Conservation (phyloP, 805 yeast species). For the Peterozyma toletana region DNA sequence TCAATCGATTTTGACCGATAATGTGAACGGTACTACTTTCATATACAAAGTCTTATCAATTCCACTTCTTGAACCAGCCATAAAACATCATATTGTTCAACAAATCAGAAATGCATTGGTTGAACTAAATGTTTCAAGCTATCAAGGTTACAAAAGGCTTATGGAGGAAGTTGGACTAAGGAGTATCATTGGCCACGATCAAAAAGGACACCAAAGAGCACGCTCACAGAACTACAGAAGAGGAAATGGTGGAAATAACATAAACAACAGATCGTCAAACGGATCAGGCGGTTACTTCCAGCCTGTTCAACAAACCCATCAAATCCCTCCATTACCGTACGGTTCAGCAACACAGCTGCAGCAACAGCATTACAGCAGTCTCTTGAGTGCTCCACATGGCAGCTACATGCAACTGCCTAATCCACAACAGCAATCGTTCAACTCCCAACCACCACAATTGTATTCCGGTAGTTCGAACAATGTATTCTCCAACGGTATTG, state of each 20-base stretch:
- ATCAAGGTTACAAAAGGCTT: constrained; percentile 74
- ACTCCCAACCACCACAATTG: background rate
- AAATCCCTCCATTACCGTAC: no score
- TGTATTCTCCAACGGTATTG: background rate
- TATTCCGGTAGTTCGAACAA: background rate
- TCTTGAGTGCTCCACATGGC: background rate
- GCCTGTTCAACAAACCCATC: no score
- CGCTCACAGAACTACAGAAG: no score
- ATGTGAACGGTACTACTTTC: constrained; percentile 66
- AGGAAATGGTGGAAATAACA: no score
- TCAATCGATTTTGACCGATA: constrained; percentile 58
- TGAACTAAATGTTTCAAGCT: constrained; percentile 45
- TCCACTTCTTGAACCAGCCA: constrained; percentile 52
- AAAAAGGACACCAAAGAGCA: no score
- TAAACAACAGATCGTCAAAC: no score
- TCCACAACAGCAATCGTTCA: background rate
- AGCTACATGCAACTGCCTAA: background rate
- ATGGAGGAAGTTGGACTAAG: constrained; percentile 87
- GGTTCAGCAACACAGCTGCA: no score
- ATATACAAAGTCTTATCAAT: constrained; percentile 73
- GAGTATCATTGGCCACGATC: background rate
- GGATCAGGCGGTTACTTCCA: no score
- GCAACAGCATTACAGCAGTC: no score
- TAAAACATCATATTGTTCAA: constrained; percentile 48
- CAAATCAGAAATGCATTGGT: constrained; percentile 59